These are phyloP conservation scores for Solanum sitiens DNA, from an alignment of 257 asterid species.

Conservation along the genomic window DNA sequence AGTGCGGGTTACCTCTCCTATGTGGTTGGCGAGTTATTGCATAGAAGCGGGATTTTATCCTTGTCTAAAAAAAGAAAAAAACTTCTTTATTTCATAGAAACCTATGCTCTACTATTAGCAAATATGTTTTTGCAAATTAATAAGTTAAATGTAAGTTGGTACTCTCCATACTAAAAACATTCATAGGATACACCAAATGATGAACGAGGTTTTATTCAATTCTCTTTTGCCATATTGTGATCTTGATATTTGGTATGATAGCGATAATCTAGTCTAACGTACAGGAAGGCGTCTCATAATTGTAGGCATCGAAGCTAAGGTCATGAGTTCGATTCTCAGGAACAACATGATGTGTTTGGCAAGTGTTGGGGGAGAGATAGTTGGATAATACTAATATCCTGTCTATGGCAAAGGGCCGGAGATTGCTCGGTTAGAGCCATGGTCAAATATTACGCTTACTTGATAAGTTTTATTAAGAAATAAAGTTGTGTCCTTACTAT, in stretches of 20 bases:
- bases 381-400: neutral
- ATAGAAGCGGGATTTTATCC: too few relatives aligned
- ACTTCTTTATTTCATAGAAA: neutral
- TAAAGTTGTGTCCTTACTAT: too few relatives aligned
- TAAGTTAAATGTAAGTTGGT: too few relatives aligned
- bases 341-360: neutral
- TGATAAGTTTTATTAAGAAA: neutral
- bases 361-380: neutral
- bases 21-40: too few relatives aligned
- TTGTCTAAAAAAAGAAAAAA: too few relatives aligned
- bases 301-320: neutral
- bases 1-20: too few relatives aligned
- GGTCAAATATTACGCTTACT: neutral
- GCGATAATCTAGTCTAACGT: too few relatives aligned
- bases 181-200: neutral
- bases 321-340: neutral
- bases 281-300: neutral
- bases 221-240: neutral
- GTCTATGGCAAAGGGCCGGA: neutral
- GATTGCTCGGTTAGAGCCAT: neutral
- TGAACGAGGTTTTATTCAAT: neutral
- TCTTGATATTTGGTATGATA: too few relatives aligned
- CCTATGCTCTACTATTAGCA: neutral
- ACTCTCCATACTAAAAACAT: too few relatives aligned
- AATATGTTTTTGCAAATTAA: neutral